Evolutionary conservation across 1,284 basidiomycete species (phyloP), one percentile per base, ranked within the genome.

Genomic region (Marasmius oreades): DNA sequence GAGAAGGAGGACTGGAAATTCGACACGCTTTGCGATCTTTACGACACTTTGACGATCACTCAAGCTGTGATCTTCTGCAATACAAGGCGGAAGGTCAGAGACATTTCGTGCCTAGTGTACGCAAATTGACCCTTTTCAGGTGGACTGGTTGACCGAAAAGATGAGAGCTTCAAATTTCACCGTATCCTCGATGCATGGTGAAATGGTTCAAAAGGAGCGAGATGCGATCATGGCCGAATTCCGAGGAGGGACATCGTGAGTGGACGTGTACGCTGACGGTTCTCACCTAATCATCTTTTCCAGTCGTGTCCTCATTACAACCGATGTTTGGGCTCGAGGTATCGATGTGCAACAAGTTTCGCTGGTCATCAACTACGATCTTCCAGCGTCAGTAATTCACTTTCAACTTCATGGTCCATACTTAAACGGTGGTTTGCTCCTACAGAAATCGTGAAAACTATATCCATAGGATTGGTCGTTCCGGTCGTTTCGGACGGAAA

Each of bases 1-100:
- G 97, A 99, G 76, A 98, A 98, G 79, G 97, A 99, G 73, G 97
- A 99, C 68, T 99, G 96, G 96, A 99, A 99, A 72, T 96, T 98
- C 67, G 97, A 99, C 75, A 99, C 96, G 0, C 81, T 99, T 20
- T 98, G 95, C 73, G 97, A 99, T 74, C 75, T 96, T 53, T 99
- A 99, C 76, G 97, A 99, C 73, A 98, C 96, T 18, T 84, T 99
- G 52, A 98, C 97, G 28, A 99, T 99, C 73, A 99, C 97, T 0
- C 97, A 99, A 80, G 96, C 97, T 26, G 96, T 99, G 71, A 98
- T 99, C 69, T 99, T 99, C 80, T 99, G 97, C 78, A 99, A 99
- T 78, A 99, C 96, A 5, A 82, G 94, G 64, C 83, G 96, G 77
- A 99, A 99, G 88, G 91, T 88, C 54, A 34, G 77, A n/a, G 63